Conservation (phyloP, 2,329 filamentous ascomycete species). For the Cytospora mali region DNA sequence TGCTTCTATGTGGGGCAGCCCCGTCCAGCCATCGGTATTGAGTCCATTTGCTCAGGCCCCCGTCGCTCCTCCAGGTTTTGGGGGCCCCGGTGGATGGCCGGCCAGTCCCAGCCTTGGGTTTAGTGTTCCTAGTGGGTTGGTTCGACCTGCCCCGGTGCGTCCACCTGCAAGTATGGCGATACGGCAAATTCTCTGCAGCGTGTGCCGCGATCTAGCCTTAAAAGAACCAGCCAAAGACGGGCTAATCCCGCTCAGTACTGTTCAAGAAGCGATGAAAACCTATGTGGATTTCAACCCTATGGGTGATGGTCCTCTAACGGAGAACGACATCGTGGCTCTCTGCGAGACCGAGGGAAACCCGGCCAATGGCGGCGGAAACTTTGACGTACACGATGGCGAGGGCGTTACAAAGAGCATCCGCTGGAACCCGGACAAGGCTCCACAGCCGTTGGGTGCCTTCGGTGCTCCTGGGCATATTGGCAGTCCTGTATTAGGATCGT, state of each 20-base stretch:
- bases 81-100: conserved; percentile 40
- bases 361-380: conserved; percentile 88
- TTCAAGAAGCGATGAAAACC: conserved; percentile 60
- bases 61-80: conserved; percentile 52
- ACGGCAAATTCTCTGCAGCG: conserved; percentile 74
- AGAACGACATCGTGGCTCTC: conserved; percentile 76
- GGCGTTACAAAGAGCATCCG: conserved; percentile 50
- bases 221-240: conserved; percentile 52
- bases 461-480: conserved; percentile 70
- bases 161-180: conserved; percentile 70
- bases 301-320: conserved; percentile 44
- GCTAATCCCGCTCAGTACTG: conserved; percentile 64
- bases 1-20: conserved; percentile 30
- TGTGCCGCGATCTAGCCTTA: conserved; percentile 65
- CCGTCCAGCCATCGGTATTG: conserved; percentile 31
- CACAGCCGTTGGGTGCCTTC: conserved; percentile 45
- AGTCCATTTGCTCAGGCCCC: conserved; percentile 35
- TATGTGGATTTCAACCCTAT: conserved; percentile 58
- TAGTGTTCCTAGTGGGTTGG: conserved; percentile 36
- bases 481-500: conserved; percentile 59
- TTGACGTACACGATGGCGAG: conserved; percentile 64
- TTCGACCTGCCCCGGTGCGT: conserved; percentile 43
- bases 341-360: conserved; percentile 88
- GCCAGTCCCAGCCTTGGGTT: conserved; percentile 37
- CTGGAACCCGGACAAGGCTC: conserved; percentile 48